Evolutionary conservation across 2,329 filamentous ascomycete genomes (phyloP).

Genomic region (Colletotrichum lini): DNA sequence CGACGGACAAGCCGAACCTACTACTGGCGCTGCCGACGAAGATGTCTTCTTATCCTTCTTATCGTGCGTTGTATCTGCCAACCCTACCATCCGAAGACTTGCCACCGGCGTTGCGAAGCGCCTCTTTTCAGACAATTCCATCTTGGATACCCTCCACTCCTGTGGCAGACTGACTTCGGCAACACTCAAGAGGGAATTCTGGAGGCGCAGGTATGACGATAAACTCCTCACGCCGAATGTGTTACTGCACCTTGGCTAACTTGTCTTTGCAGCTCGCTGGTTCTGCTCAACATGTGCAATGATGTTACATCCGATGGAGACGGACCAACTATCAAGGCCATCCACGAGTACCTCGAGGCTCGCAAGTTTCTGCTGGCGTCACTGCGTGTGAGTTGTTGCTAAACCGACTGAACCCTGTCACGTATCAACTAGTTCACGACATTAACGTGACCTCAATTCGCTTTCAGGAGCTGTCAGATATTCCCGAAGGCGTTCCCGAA

Average conservation of each 20-base stretch:
- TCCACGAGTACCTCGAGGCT: constrained; percentile 71
- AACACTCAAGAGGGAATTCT: constrained; percentile 62
- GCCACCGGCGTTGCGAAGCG: constrained; percentile 63
- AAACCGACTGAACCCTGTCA: background rate
- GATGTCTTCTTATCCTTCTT: constrained; percentile 67
- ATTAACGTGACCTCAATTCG: background rate
- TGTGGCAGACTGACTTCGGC: constrained; percentile 55
- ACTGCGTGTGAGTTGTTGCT: constrained; percentile 58
- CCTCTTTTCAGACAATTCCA: constrained; percentile 59
- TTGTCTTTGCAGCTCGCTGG: constrained; percentile 56
- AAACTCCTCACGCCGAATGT: background rate
- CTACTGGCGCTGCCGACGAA: constrained; percentile 44
- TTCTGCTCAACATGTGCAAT: constrained; percentile 64
- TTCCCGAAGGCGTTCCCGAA: constrained; percentile 69
- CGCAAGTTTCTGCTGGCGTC: constrained; percentile 67
- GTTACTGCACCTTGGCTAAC: constrained; percentile 7
- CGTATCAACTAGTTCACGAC: constrained; percentile 7
- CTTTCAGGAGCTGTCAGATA: constrained; percentile 66
- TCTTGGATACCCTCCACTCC: constrained; percentile 54
- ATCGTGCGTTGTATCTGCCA: constrained; percentile 67
- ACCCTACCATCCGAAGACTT: constrained; percentile 63
- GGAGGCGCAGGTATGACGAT: constrained; percentile 64
- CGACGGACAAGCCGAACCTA: constrained; percentile 14
- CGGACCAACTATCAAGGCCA: constrained; percentile 59
- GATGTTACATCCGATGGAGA: constrained; percentile 60